Conservation (phyloP, 129 eudicot species). For the Helianthus annuus region HanXRQr2.0-SUNRISE NC_035444.2:24525965-24526464, state of each 20-base stretch:
- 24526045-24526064: neutral
- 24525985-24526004: conserved; percentile 8
- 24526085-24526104: conserved; percentile 10
- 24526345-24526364: conserved; percentile 49
- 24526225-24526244: conserved; percentile 42
- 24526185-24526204: conserved; percentile 14
- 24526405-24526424: conserved; percentile 45
- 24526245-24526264: conserved; percentile 19
- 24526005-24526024: neutral
- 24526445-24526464: conserved; percentile 49
- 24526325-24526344: conserved; percentile 59
- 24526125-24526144: conserved; percentile 5
- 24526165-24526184: conserved; percentile 19
- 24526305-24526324: conserved; percentile 41
- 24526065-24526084: neutral
- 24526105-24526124: conserved; percentile 25
- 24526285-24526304: conserved; percentile 39
- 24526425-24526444: conserved; percentile 48
- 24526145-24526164: conserved; percentile 40
- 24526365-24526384: conserved; percentile 30
- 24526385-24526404: conserved; percentile 28
- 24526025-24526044: conserved; percentile 8
- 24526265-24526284: conserved; percentile 6
- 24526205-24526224: conserved; percentile 8
- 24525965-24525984: conserved; percentile 23